Conservation (phyloP, 257 asterid genomes). For the Ilex asprella region DNA sequence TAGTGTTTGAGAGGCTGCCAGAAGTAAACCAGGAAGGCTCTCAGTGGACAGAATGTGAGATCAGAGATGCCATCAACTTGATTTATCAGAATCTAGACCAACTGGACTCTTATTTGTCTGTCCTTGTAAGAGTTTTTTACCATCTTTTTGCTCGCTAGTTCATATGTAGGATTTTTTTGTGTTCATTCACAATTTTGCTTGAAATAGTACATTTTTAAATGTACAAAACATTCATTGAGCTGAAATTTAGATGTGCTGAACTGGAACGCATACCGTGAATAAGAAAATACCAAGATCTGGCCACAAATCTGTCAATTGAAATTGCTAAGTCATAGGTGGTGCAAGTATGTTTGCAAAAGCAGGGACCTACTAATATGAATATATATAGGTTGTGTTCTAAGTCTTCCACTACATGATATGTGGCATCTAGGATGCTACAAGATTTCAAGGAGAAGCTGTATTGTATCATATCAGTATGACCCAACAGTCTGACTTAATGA, state of each 20-base stretch:
- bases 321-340: too few species aligned
- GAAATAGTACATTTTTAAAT: conserved; percentile 2
- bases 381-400: too few species aligned
- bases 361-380: too few species aligned
- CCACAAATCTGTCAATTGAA: too few species aligned
- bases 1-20: conserved; percentile 78
- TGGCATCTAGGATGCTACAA: too few species aligned
- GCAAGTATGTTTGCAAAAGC: too few species aligned
- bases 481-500: too few species aligned
- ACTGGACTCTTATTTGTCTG: conserved; percentile 73
- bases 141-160: conserved; percentile 11
- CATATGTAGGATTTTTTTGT: conserved; percentile 8
- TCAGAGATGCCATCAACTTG: conserved; percentile 69
- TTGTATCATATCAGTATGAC: too few species aligned
- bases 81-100: conserved; percentile 66
- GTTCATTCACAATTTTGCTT: conserved; percentile 9
- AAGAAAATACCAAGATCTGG: too few species aligned
- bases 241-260: neutral
- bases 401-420: too few species aligned
- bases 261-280: too few species aligned
- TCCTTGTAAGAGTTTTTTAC: conserved; percentile 53
- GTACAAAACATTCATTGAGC: conserved; percentile 1
- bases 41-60: conserved; percentile 85
- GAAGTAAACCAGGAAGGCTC: conserved; percentile 82
- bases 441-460: too few species aligned